phyloP scores from a whole-genome alignment of 2,329 filamentous ascomycete species.

The Corynespora cassiicola region DNA sequence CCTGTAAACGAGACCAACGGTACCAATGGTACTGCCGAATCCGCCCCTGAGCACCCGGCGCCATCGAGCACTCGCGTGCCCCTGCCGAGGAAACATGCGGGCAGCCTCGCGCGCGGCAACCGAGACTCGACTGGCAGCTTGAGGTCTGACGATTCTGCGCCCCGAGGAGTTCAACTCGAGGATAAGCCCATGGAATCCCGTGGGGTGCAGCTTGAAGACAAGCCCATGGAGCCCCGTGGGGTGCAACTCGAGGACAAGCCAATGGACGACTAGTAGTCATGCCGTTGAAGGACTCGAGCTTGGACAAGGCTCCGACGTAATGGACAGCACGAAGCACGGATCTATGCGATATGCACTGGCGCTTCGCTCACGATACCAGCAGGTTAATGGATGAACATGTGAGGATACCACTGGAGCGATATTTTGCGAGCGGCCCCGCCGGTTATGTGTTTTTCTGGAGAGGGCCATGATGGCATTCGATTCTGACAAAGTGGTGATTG shows the following conservation, averaged over 20 bases:
- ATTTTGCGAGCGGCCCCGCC: background rate
- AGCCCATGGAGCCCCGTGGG: slow-evolving; percentile 82
- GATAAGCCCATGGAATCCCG: slow-evolving; percentile 86
- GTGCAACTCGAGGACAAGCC: slow-evolving; percentile 76
- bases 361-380: too few relatives aligned
- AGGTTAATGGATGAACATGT: slow-evolving; percentile 9
- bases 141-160: slow-evolving; percentile 43
- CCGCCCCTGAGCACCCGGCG: slow-evolving; percentile 32
- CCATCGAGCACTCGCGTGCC: slow-evolving; percentile 43
- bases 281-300: too few relatives aligned
- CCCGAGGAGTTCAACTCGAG: slow-evolving; percentile 69
- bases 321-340: too few relatives aligned
- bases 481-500: slow-evolving; percentile 6
- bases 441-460: slow-evolving; percentile 8
- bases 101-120: slow-evolving; percentile 41
- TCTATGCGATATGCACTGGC: too few relatives aligned
- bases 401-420: slow-evolving; percentile 3
- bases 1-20: slow-evolving; percentile 38
- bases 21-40: slow-evolving; percentile 46
- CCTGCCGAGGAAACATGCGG: slow-evolving; percentile 42
- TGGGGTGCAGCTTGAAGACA: slow-evolving; percentile 75
- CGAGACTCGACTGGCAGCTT: slow-evolving; percentile 48
- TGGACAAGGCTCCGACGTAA: too few relatives aligned
- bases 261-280: too few relatives aligned
- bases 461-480: slow-evolving; percentile 5